These are phyloP conservation scores for Kandelia obovata DNA, from an alignment of 345 rosid genomes.

Conservation along the genomic window DNA sequence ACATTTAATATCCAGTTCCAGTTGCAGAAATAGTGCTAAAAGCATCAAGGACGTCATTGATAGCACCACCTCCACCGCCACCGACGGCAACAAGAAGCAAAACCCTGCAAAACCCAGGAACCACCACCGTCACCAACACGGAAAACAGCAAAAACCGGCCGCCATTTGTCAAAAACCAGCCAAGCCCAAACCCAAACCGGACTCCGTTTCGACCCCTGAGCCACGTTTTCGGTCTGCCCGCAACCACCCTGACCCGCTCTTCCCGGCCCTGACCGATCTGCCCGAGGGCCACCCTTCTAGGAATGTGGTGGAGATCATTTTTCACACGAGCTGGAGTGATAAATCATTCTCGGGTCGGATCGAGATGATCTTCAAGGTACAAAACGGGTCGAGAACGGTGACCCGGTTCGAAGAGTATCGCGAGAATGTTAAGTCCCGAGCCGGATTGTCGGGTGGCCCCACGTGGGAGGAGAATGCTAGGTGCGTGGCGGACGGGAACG, in stretches of 20 bases:
- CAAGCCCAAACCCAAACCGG: constrained; percentile 34
- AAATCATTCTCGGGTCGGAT: constrained; percentile 69
- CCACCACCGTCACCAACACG: constrained; percentile 1
- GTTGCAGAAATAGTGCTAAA: constrained; percentile 61
- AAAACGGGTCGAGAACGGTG: constrained; percentile 62
- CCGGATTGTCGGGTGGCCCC: constrained; percentile 29
- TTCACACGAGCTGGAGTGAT: constrained; percentile 88
- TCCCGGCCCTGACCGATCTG: constrained; percentile 70
- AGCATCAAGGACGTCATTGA: constrained; percentile 71
- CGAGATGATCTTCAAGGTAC: constrained; percentile 88
- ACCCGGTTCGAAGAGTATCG: constrained; percentile 93
- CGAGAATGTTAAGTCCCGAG: constrained; percentile 55
- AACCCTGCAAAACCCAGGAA: constrained; percentile 19
- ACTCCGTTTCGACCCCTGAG: constrained; percentile 27
- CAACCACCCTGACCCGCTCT: constrained; percentile 40
- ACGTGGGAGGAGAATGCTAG: constrained; percentile 70
- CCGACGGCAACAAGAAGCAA: not conserved
- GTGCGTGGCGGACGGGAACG: constrained; percentile 92
- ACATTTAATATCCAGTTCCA: constrained; percentile 46
- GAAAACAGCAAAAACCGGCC: not conserved
- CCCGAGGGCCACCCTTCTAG: constrained; percentile 85
- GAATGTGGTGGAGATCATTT: constrained; percentile 90
- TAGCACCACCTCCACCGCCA: constrained; percentile 24
- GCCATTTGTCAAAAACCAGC: constrained; percentile 1
- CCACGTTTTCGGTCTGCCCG: constrained; percentile 38